Evolutionary conservation across 768 basidiomycete genomes (phyloP).

Genomic region (Ramaria sp.): DNA sequence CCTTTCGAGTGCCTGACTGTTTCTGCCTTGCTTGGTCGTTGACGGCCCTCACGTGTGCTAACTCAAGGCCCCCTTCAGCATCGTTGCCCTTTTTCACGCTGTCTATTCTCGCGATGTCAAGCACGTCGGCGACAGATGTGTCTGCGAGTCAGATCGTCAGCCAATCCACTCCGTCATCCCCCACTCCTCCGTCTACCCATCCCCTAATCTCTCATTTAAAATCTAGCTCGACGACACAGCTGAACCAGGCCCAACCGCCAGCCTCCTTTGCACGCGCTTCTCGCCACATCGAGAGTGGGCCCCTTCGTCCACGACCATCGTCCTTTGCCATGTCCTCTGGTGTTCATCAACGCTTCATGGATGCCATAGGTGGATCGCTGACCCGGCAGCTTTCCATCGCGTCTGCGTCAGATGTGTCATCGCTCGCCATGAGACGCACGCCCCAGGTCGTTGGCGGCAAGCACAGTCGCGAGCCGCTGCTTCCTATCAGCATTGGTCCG

Average conservation of each 20-base stretch:
- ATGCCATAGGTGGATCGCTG: slow-evolving; percentile 7
- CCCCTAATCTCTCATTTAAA: background rate
- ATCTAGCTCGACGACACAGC: background rate
- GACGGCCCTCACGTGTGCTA: background rate
- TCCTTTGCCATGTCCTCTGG: slow-evolving; percentile 11
- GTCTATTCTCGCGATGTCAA: background rate
- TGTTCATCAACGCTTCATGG: background rate
- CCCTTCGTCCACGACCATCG: slow-evolving; percentile 31
- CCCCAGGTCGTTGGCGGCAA: slow-evolving; percentile 26
- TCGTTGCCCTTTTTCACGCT: background rate
- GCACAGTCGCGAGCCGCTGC: slow-evolving; percentile 62
- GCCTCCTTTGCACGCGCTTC: slow-evolving; percentile 71
- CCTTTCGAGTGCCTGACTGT: too few species aligned
- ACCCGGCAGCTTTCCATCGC: slow-evolving; percentile 3
- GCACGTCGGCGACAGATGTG: background rate
- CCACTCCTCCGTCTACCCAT: background rate
- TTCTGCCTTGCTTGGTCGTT: background rate
- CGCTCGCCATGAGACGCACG: slow-evolving; percentile 9
- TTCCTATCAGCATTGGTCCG: slow-evolving; percentile 35
- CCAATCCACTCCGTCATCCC: slow-evolving; percentile 1
- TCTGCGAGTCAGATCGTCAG: background rate
- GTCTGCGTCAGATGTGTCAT: slow-evolving; percentile 6
- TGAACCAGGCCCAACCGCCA: slow-evolving; percentile 42
- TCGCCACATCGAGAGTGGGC: slow-evolving; percentile 33
- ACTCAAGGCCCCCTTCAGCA: background rate